These are phyloP conservation scores for Solanum chiquidenum DNA, from an alignment of 257 asterid species.

Conservation along the genomic window DNA sequence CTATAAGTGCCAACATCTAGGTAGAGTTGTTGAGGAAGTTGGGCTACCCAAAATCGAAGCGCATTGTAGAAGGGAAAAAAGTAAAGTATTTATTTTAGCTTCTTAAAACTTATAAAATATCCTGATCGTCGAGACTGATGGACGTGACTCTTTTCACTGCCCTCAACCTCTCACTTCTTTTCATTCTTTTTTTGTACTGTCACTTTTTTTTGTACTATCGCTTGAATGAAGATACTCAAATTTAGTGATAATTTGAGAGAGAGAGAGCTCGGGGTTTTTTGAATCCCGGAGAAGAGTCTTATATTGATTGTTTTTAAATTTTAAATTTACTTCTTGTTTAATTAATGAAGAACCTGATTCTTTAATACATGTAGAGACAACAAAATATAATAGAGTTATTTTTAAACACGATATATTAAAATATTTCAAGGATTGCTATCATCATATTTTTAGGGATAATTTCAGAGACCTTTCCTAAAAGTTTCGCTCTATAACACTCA, in stretches of 20 bases:
- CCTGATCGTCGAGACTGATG: not conserved
- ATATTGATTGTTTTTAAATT: too few relatives aligned
- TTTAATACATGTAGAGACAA: too few relatives aligned
- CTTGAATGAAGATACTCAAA: not conserved
- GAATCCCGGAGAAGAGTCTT: too few relatives aligned
- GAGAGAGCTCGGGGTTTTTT: not conserved
- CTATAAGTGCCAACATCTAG: not conserved
- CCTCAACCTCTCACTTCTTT: not conserved
- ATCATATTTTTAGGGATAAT: too few relatives aligned
- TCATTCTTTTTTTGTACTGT: not conserved
- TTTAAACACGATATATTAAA: too few relatives aligned
- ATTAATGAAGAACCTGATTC: too few relatives aligned
- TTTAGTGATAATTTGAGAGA: not conserved
- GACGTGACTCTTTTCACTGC: not conserved
- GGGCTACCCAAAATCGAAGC: not conserved
- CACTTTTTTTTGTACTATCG: too few relatives aligned
- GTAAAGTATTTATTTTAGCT: not conserved
- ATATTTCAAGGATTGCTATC: too few relatives aligned
- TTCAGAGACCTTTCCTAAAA: too few relatives aligned
- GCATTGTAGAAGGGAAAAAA: not conserved
- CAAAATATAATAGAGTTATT: too few relatives aligned
- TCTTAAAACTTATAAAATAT: not conserved
- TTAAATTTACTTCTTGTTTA: too few relatives aligned
- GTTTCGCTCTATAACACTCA: not conserved
- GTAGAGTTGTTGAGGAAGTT: not conserved